Evolutionary conservation across 495 filamentous ascomycete species (phyloP).

Genomic region (Penicillium salamii): DNA sequence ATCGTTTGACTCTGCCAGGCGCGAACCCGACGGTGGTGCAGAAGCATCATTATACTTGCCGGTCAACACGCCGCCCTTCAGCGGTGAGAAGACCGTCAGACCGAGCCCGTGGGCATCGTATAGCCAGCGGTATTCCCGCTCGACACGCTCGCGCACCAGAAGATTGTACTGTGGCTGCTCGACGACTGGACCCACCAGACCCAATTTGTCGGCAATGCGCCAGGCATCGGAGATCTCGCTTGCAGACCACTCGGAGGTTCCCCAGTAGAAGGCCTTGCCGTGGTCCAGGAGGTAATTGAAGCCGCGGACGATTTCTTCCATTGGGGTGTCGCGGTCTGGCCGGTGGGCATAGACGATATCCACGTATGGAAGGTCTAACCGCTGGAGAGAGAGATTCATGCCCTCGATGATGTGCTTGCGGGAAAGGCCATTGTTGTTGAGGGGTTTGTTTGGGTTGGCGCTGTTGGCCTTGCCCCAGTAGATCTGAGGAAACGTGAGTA

Average conservation of each 20-base stretch:
- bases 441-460: conserved; percentile 56
- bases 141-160: conserved; percentile 66
- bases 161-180: conserved; percentile 89
- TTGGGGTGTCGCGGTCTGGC: conserved; percentile 77
- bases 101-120: conserved; percentile 65
- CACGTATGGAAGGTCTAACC: conserved; percentile 67
- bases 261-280: conserved; percentile 87
- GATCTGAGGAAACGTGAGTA: conserved; percentile 39
- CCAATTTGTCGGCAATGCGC: conserved; percentile 67
- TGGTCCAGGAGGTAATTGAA: conserved; percentile 79
- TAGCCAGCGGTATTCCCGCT: conserved; percentile 68
- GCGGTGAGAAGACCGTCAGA: conserved; percentile 69
- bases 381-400: conserved; percentile 57
- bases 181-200: conserved; percentile 75
- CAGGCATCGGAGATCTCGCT: conserved; percentile 77
- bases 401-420: conserved; percentile 84
- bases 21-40: conserved; percentile 32
- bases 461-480: conserved; percentile 64
- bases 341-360: conserved; percentile 85
- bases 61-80: conserved; percentile 70
- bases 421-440: conserved; percentile 75
- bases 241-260: conserved; percentile 83
- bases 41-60: conserved; percentile 74
- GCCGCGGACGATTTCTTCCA: conserved; percentile 80
- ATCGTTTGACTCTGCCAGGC: conserved; percentile 42